Base-by-base conservation (phyloP, 148 eudicot genomes). In the Cornus florida region DNA sequence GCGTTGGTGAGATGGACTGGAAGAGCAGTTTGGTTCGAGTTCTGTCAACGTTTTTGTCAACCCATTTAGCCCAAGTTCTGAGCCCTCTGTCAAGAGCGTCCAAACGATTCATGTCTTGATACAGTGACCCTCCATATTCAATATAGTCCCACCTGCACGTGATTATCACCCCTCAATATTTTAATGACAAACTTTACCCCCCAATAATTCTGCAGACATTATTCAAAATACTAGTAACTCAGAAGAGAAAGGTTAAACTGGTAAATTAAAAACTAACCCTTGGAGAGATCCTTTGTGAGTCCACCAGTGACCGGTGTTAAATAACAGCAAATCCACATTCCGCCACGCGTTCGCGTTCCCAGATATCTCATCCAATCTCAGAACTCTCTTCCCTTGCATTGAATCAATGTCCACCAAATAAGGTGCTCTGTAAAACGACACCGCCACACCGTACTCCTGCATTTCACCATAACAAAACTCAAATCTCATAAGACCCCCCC, bases 261-360 rank as follows among this genome's bases (percentile, higher is more conserved):
- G 43, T 43, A 43, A 43, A 43, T 11, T 41, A 23, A 11, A 38
- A 35, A 59, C 82, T 82, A 76, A 95, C 99, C 98, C 98, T 89
- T 94, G 98, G 46, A 91, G 94, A 71, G 95, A 81, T 46, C 98
- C 99, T 74, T 75, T 84, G 83, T 96, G 99, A 32, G 81, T 91
- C 97, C 98, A 96, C 99, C 99, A 94, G 62, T 96, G 99, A 35
- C 99, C 99, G 35, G 99, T 93, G 87, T 96, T 87, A 77, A 96
- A 96, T 7, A 84, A 79, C 23, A 96, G 86, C 56, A 96, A 92
- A 72, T 96, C 99, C 1, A 82, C 95, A n/a, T 82, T 86, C 5
- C 48, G 88, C 99, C 99, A 96, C 4, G 89, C 88, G 56, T 89
- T 89, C 3, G 87, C 90, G 39, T 96, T 94, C 13, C 90, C 89